These are phyloP conservation scores for Hortiboletus flavorubellus DNA, from an alignment of 768 basidiomycete species.

Conservation along the genomic window DNA sequence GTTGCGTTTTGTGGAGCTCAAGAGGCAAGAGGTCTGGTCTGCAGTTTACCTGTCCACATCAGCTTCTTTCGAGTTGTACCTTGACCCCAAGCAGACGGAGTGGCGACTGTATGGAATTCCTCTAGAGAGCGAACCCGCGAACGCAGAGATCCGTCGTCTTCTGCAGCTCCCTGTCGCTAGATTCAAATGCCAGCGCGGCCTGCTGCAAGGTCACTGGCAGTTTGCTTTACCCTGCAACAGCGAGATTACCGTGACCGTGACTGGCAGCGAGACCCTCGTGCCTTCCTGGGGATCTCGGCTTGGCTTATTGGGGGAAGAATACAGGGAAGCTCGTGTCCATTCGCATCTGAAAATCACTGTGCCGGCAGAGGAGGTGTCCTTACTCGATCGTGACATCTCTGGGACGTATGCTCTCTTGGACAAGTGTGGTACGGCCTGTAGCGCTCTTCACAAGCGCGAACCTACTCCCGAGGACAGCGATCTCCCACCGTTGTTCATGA, in stretches of 20 bases:
- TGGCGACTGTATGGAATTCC: constrained; percentile 85
- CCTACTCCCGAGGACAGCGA: constrained; percentile 39
- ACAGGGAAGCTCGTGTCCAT: constrained; percentile 65
- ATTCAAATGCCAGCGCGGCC: constrained; percentile 48
- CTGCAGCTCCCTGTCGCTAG: constrained; percentile 78
- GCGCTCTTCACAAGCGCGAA: constrained; percentile 71
- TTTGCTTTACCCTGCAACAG: constrained; percentile 67
- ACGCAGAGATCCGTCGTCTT: constrained; percentile 72
- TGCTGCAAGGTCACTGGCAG: constrained; percentile 77
- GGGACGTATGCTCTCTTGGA: constrained; percentile 77
- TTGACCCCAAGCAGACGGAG: constrained; percentile 75
- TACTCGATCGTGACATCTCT: constrained; percentile 77
- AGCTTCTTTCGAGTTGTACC: constrained; percentile 69
- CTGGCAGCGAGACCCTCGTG: constrained; percentile 58
- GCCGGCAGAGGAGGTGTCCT: constrained; percentile 38
- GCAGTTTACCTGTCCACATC: constrained; percentile 70
- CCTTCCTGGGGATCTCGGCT: constrained; percentile 85
- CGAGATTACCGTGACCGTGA: constrained; percentile 56
- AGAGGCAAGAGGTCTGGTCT: constrained; percentile 87
- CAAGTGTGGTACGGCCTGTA: constrained; percentile 86
- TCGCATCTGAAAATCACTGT: constrained; percentile 65
- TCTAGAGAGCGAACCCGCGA: constrained; percentile 63
- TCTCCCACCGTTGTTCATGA: constrained; percentile 63
- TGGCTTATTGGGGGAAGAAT: constrained; percentile 63
- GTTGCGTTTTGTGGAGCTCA: constrained; percentile 79